Evolutionary conservation across 495 filamentous ascomycete species (phyloP), one percentile per base, ranked within the genome.

Genomic region (Aspergillus olivimuriae): DNA sequence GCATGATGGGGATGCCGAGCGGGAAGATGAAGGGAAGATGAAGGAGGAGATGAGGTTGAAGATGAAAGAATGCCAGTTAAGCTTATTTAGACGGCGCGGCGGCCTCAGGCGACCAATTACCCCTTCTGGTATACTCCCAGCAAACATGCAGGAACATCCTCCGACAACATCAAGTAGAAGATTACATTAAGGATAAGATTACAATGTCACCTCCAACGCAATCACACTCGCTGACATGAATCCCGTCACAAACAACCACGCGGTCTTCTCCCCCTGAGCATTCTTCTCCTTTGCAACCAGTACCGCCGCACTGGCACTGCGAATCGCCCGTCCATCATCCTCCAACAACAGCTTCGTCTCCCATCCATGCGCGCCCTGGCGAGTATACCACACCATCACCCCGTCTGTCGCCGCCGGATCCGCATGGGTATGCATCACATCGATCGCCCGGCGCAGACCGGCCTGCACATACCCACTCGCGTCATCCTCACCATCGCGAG

Each of bases 201-300:
- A 73, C 31, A 82, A 56, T 44, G 78, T 69, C 32, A 82, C 70
- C 58, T 71, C 72, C 16, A 72, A 65, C 18, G 76, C 75, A 40
- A 81, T 44, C 46, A 79, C 64, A 43, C 50, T 57, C n/a, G 69
- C 58, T n/a, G 75, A 71, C 15, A 75, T 23, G 34, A 80, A 75
- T 1, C 80, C 77, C 19, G 75, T 77, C 11, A 76, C 70, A 60
- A 78, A 81, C 12, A 82, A 54, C 77, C 74, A 76, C 5, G 70
- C 78, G 39, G 68, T 57, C 32, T 77, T 69, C 31, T 52, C 47
- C 4, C 63, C 65, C 18, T 46, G 55, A 17, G 64, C 61, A 1
- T 47, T 41, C 23, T 69, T 68, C 45, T 78, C 64, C 46, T 79
- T 68, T 0, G 74, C 65, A 3, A 83, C 61, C 35, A 82, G 43